phyloP scores from a whole-genome alignment of 1,284 basidiomycete genomes.

The Moesziomyces sp. region DNA sequence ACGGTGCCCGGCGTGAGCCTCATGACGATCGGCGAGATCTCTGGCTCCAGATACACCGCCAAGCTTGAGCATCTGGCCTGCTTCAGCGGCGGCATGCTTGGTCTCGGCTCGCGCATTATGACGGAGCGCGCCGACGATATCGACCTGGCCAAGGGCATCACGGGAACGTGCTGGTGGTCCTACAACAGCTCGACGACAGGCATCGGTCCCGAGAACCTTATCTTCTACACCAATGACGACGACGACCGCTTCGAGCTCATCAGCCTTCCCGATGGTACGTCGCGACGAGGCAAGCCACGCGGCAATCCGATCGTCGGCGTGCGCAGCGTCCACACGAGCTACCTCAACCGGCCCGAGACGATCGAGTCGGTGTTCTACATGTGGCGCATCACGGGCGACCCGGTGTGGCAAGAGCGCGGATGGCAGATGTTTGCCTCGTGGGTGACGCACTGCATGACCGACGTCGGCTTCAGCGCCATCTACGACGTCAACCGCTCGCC shows the following conservation, averaged over 20 bases:
- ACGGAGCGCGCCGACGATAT: slow-evolving; percentile 69
- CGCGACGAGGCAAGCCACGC: slow-evolving; percentile 41
- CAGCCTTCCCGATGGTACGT: slow-evolving; percentile 43
- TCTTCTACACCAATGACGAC: slow-evolving; percentile 56
- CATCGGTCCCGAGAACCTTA: slow-evolving; percentile 63
- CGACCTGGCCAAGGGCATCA: slow-evolving; percentile 68
- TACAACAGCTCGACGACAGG: slow-evolving; percentile 67
- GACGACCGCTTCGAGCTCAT: slow-evolving; percentile 51
- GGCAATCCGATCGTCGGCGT: slow-evolving; percentile 65
- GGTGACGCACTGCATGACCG: slow-evolving; percentile 69
- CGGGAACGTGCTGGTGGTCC: slow-evolving; percentile 72
- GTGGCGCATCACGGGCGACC: slow-evolving; percentile 73
- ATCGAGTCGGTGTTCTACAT: slow-evolving; percentile 73
- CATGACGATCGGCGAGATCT: slow-evolving; percentile 57
- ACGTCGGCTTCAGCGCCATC: slow-evolving; percentile 69
- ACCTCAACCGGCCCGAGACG: slow-evolving; percentile 71
- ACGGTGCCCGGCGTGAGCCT: slow-evolving; percentile 69
- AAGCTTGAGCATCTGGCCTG: slow-evolving; percentile 70
- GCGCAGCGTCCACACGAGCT: slow-evolving; percentile 31
- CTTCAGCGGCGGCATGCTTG: slow-evolving; percentile 73
- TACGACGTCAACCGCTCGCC: slow-evolving; percentile 69
- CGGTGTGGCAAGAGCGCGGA: slow-evolving; percentile 72
- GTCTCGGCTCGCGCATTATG: slow-evolving; percentile 71
- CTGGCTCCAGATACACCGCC: slow-evolving; percentile 24
- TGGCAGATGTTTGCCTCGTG: slow-evolving; percentile 74